phyloP scores from a whole-genome alignment of 2,329 filamentous ascomycete species.

The Paramyrothecium sp. region DNA sequence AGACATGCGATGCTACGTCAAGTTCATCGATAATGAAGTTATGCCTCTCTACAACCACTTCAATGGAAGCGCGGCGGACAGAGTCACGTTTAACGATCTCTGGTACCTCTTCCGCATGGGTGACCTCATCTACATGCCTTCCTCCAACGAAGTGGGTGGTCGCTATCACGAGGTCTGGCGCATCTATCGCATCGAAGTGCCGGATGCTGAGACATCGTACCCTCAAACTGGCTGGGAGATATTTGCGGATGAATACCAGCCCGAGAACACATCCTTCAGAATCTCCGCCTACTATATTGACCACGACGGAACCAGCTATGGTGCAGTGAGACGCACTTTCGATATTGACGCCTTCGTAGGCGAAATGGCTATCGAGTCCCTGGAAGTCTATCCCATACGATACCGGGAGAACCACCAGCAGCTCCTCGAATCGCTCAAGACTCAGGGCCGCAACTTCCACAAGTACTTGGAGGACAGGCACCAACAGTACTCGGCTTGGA shows the following conservation, averaged over 20 bases:
- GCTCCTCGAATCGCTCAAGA: conserved; percentile 28
- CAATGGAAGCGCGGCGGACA: conserved; percentile 21
- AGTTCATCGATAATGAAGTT: conserved; percentile 41
- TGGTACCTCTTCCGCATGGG: conserved; percentile 39
- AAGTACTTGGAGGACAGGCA: conserved; percentile 32
- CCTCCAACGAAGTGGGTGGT: conserved; percentile 28
- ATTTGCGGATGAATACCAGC: conserved; percentile 28
- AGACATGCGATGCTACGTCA: conserved; percentile 41
- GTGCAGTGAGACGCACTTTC: conserved; percentile 35
- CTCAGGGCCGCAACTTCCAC: conserved; percentile 30
- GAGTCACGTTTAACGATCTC: conserved; percentile 39
- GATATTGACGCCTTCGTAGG: conserved; percentile 33
- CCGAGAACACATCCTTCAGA: conserved; percentile 27
- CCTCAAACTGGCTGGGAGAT: conserved; percentile 32
- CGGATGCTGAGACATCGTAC: conserved; percentile 26
- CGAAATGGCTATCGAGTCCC: conserved; percentile 33
- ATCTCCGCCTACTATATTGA: conserved; percentile 41
- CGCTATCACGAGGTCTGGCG: conserved; percentile 39
- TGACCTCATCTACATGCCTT: conserved; percentile 39
- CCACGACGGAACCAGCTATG: conserved; percentile 36
- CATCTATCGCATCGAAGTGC: conserved; percentile 29
- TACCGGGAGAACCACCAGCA: conserved; percentile 32
- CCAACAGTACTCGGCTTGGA: conserved; percentile 40
- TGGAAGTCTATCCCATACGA: conserved; percentile 37
- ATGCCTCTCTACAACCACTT: conserved; percentile 31